Base-by-base conservation (phyloP, 75 land plant species). In the Isoetes taiwanensis region DNA sequence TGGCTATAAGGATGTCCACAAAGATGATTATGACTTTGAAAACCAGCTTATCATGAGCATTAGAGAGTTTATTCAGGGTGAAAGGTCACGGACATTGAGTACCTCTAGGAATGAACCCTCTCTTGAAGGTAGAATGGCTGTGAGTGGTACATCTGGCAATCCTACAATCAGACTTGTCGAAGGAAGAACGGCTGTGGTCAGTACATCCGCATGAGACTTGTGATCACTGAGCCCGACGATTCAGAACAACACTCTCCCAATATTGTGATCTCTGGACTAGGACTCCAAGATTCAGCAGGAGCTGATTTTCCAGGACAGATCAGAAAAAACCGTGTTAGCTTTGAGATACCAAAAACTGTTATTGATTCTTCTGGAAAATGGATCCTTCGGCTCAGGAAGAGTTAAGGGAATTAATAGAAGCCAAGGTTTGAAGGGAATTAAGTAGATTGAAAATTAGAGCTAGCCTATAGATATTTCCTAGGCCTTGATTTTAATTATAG, bases 1-100 rank as follows among this genome's bases (percentile, higher is more conserved):
- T 68, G 95, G 95, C 5, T 88, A 88, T 78, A 88, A 84, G 52
- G 95, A 88, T 33, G 67, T 83, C n/a, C 82, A 61, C 14, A 64
- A 68, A 21, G 95, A 88, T 58, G 78, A 83, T 40, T 66, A 78
- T 14, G 71, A 81, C 42, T 88, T 88, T 67, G 95, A 88, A 70
- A 72, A 79, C 59, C 78, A 73, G 31, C 66, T 88, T 11, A 60
- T 88, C 0, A 60, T 66, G 60, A 84, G 77, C 46, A 72, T 88
- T 27, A 76, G 78, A 2, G 81, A 88, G 65, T 88, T 84, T 55
- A 88, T 88, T 32, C 80, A 81, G 64, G 76, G 70, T 68, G 95
- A 88, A 43, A 76, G 66, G 19, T 68, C 42, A 24, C 80, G 69
- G 32, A 52, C 77, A 6, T 66, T 61, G 42, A 35, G 40, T 1